Conservation (phyloP, 257 asterid species). For the Anisodus acutangulus region DNA sequence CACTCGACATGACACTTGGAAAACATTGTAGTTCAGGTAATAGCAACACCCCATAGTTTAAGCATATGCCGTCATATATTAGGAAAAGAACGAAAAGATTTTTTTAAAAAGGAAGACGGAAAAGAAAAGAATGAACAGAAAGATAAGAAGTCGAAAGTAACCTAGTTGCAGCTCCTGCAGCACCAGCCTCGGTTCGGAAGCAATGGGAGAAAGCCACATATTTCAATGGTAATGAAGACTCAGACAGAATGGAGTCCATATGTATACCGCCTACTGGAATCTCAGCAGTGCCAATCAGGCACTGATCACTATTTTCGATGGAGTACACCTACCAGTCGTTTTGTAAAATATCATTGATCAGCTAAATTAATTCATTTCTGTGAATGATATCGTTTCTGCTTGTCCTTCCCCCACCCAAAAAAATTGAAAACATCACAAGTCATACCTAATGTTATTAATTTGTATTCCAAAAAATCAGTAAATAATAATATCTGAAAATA, state of each 20-base stretch:
- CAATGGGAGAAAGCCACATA: conserved; percentile 96
- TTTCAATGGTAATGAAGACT: conserved; percentile 77
- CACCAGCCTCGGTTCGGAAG: conserved; percentile 98
- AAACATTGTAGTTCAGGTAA: neutral
- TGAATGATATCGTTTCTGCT: neutral
- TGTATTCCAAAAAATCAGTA: no score
- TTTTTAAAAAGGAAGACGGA: neutral
- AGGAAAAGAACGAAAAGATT: neutral
- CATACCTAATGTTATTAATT: no score
- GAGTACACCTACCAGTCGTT: conserved; percentile 77
- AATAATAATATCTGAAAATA: neutral
- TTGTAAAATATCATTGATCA: conserved; percentile 11
- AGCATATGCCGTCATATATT: neutral
- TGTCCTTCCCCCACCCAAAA: neutral
- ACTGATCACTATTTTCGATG: conserved; percentile 88
- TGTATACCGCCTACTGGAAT: conserved; percentile 98
- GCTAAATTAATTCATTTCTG: neutral
- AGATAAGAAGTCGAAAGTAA: conserved; percentile 31
- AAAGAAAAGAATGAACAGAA: neutral
- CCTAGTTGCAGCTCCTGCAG: conserved; percentile 96
- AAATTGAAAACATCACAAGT: neutral
- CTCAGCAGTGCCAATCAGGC: conserved; percentile 98
- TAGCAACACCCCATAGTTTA: neutral
- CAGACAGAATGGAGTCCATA: conserved; percentile 88
- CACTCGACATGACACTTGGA: neutral